Evolutionary conservation across 2,329 filamentous ascomycete genomes (phyloP).

Genomic region (Fusarium newnesense): DNA sequence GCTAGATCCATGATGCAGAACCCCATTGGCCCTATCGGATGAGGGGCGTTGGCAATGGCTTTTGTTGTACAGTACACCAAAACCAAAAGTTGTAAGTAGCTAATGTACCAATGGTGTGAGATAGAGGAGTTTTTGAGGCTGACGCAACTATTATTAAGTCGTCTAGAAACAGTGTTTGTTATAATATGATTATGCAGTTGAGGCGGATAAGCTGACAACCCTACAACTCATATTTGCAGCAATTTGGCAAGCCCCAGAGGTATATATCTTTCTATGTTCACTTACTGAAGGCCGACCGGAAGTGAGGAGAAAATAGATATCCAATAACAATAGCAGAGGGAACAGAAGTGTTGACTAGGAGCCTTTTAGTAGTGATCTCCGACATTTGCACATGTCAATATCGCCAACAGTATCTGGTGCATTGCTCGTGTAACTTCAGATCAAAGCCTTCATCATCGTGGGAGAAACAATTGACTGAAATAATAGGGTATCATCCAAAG

Average conservation of each 20-base stretch:
- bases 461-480: background rate
- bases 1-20: background rate
- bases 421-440: background rate
- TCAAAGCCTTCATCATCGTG: background rate
- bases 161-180: background rate
- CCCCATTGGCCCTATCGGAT: conserved; percentile 11
- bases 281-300: background rate
- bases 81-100: background rate
- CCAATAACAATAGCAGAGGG: background rate
- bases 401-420: background rate
- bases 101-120: background rate
- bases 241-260: too few relatives aligned
- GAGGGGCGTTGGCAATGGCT: conserved; percentile 1
- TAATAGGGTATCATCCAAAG: background rate
- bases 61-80: background rate
- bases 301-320: background rate
- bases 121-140: background rate
- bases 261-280: background rate
- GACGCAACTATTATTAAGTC: background rate
- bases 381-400: background rate
- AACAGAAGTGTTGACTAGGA: background rate
- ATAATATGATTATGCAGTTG: background rate
- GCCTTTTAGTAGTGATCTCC: background rate
- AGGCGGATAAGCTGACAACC: background rate
- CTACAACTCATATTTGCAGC: background rate